These are phyloP conservation scores for Paramarasmius palmivorus DNA, from an alignment of 1,284 basidiomycete genomes.

Conservation along the genomic window DNA sequence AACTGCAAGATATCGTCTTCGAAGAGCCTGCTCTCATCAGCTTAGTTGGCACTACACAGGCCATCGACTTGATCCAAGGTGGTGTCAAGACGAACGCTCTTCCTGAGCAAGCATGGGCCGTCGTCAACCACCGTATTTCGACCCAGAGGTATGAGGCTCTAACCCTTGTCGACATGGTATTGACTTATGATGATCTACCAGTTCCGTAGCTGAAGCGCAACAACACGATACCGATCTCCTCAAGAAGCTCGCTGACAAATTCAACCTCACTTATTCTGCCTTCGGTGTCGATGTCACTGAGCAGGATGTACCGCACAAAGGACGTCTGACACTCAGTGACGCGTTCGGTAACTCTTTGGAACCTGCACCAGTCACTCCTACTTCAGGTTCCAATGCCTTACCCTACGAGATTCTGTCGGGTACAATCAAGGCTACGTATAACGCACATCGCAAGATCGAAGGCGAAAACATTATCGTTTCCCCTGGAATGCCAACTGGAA, in stretches of 20 bases:
- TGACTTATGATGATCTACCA: conserved; percentile 14
- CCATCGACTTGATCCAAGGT: conserved; percentile 53
- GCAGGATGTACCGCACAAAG: conserved; percentile 14
- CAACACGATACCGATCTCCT: conserved; percentile 33
- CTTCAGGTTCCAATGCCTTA: conserved; percentile 27
- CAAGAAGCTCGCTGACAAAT: conserved; percentile 30
- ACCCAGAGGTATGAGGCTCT: conserved; percentile 32
- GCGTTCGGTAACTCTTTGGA: conserved; percentile 46
- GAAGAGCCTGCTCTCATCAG: conserved; percentile 23
- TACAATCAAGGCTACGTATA: conserved; percentile 44
- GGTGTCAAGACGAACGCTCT: conserved; percentile 65
- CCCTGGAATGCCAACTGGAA: conserved; percentile 31
- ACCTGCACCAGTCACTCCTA: conserved; percentile 56
- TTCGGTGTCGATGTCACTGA: conserved; percentile 38
- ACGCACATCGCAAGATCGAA: conserved; percentile 20
- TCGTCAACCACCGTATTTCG: conserved; percentile 63
- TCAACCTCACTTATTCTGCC: conserved; percentile 40
- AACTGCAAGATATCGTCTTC: conserved; percentile 34
- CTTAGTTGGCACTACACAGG: conserved; percentile 54
- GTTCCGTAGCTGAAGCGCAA: conserved; percentile 21
- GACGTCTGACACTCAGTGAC: conserved; percentile 28
- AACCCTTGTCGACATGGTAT: not conserved
- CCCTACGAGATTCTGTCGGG: conserved; percentile 50
- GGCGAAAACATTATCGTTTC: conserved; percentile 36
- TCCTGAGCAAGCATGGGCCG: conserved; percentile 53